These are phyloP conservation scores for Ceratorhiza oryzae-sativae DNA, from an alignment of 1,284 basidiomycete species.

Conservation along the genomic window DNA sequence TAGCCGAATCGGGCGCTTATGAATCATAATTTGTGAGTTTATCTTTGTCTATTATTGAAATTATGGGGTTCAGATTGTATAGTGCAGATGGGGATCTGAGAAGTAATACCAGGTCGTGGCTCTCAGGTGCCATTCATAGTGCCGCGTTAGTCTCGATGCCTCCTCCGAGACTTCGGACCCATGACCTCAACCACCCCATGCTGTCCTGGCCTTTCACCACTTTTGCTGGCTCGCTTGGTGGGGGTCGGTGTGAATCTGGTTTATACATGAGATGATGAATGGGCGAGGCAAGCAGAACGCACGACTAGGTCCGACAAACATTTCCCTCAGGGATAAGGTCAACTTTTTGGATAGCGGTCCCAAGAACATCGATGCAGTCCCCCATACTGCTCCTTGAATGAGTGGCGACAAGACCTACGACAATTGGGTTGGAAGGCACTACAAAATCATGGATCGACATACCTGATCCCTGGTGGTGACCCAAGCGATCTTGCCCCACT, in stretches of 20 bases:
- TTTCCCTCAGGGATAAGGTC: constrained; percentile 15
- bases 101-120: not conserved
- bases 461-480: constrained; percentile 43
- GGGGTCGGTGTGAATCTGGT: constrained; percentile 1
- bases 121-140: not conserved
- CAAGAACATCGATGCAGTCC: constrained; percentile 38
- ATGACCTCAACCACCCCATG: constrained; percentile 37
- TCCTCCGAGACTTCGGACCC: constrained; percentile 38
- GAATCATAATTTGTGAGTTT: constrained; percentile 4
- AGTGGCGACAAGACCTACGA: constrained; percentile 40
- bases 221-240: not conserved
- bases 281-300: not conserved
- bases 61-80: not conserved
- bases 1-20: not conserved
- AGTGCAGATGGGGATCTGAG: too few relatives aligned
- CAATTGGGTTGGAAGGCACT: not conserved
- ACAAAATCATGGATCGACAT: not conserved
- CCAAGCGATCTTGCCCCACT: constrained; percentile 42
- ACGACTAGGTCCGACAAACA: constrained; percentile 30
- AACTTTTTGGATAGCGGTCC: constrained; percentile 33
- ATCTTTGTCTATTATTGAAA: not conserved
- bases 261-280: not conserved
- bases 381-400: constrained; percentile 41
- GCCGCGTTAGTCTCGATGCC: constrained; percentile 36
- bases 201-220: constrained; percentile 14